These are phyloP conservation scores for Aspergillus versicolor DNA, from an alignment of 2,329 filamentous ascomycete genomes.

Conservation along the genomic window DNA sequence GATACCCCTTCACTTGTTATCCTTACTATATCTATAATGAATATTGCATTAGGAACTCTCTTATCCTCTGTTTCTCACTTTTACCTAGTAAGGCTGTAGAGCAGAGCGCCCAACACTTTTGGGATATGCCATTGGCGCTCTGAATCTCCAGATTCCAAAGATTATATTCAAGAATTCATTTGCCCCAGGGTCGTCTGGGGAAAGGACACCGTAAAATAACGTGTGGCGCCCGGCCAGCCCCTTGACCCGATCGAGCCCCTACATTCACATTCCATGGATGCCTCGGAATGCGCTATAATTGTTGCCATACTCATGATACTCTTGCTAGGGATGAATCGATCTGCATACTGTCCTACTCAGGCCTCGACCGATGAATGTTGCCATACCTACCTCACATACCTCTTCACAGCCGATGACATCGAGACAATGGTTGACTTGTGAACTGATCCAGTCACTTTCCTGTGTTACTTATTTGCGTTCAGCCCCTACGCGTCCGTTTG, in stretches of 20 bases:
- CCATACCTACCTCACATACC: not conserved
- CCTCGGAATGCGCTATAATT: not conserved
- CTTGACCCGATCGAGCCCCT: not conserved
- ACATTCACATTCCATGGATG: not conserved
- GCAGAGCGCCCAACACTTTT: not conserved
- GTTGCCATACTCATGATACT: not conserved
- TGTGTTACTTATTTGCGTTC: conserved; percentile 2
- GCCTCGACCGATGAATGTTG: not conserved
- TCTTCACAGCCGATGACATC: not conserved
- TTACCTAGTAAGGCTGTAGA: not conserved
- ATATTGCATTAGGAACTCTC: not conserved
- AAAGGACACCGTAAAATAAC: too few relatives aligned
- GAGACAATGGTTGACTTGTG: not conserved
- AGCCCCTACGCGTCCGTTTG: not conserved
- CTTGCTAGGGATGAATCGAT: not conserved
- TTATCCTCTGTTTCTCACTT: not conserved
- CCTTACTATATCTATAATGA: not conserved
- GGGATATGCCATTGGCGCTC: not conserved
- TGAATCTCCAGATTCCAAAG: not conserved
- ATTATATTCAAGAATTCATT: not conserved
- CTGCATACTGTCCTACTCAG: not conserved
- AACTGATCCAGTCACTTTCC: not conserved
- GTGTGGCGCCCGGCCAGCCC: too few relatives aligned
- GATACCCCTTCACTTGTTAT: not conserved
- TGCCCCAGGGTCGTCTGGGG: not conserved